Percentiles rank a stretch among this genome's conserved stretches.
phyloP scores from a whole-genome alignment of 163 green algal genomes.

The Prototheca wickerhamii region DNA sequence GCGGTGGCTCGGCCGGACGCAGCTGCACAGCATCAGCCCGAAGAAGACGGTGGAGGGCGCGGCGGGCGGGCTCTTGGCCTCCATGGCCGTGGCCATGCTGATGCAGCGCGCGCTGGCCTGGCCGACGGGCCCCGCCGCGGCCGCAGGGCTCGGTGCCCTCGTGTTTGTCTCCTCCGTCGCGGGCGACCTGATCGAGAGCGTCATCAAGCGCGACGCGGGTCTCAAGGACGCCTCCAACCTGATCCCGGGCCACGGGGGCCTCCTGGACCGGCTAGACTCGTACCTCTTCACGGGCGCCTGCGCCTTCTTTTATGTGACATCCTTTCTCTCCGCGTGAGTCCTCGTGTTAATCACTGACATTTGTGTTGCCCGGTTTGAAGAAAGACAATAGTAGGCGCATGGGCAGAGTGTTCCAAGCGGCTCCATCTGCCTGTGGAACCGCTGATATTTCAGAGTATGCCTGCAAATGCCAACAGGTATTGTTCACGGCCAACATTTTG shows the following conservation, averaged over 20 bases:
- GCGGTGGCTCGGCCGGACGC: conserved; percentile 56
- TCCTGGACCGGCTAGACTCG: conserved; percentile 94
- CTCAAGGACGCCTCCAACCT: conserved; percentile 85
- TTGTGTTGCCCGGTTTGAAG: neutral
- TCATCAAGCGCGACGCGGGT: conserved; percentile 96
- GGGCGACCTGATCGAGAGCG: conserved; percentile 94
- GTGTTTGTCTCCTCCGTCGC: conserved; percentile 86
- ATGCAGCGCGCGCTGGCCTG: conserved; percentile 49
- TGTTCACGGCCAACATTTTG: too few relatives aligned
- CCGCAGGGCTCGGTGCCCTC: conserved; percentile 36
- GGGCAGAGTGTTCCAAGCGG: too few relatives aligned
- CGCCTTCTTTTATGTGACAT: conserved; percentile 66
- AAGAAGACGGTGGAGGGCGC: conserved; percentile 96
- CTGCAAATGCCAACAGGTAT: too few relatives aligned
- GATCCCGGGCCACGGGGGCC: conserved; percentile 94
- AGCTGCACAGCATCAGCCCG: conserved; percentile 76
- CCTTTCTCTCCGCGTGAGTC: conserved; percentile 14
- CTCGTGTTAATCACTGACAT: neutral
- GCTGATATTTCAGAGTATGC: too few relatives aligned
- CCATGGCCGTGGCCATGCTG: conserved; percentile 46
- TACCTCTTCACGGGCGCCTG: conserved; percentile 96
- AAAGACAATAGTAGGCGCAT: too few relatives aligned
- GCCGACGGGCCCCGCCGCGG: conserved; percentile 42
- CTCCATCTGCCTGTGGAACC: too few relatives aligned
- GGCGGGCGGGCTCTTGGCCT: conserved; percentile 62